These are phyloP conservation scores for Pseudomassariella vexata DNA, from an alignment of 2,329 filamentous ascomycete genomes.

Conservation along the genomic window DNA sequence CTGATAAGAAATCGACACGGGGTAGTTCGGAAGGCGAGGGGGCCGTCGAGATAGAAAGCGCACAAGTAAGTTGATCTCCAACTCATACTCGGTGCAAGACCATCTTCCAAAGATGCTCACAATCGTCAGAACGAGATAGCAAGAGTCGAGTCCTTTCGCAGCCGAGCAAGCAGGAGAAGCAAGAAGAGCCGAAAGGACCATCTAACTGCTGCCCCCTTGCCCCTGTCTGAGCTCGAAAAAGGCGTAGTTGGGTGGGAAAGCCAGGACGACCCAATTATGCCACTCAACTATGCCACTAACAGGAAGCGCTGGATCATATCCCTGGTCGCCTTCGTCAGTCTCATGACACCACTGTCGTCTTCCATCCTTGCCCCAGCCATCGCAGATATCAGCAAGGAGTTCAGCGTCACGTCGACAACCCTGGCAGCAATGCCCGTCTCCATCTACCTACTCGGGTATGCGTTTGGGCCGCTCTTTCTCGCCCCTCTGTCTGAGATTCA, in stretches of 20 bases:
- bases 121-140: no score
- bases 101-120: no score
- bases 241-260: conserved; percentile 57
- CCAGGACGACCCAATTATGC: conserved; percentile 51
- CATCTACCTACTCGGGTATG: conserved; percentile 57
- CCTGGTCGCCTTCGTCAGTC: conserved; percentile 54
- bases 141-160: no score
- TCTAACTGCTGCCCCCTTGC: conserved; percentile 31
- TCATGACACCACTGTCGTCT: conserved; percentile 61
- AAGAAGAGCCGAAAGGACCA: conserved; percentile 19
- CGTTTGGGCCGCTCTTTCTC: conserved; percentile 50
- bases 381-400: conserved; percentile 35
- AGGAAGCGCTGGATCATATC: conserved; percentile 55
- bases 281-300: conserved; percentile 48
- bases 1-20: no score
- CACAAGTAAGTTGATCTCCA: no score
- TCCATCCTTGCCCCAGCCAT: conserved; percentile 52
- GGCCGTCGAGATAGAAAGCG: no score
- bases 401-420: conserved; percentile 33
- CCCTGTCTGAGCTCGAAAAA: conserved; percentile 42
- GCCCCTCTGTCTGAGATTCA: conserved; percentile 60
- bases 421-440: conserved; percentile 50
- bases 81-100: no score
- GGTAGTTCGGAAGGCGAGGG: no score
- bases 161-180: conserved; percentile 21